These are phyloP conservation scores for Alnus glutinosa DNA, from an alignment of 306 rosid genomes.

Conservation along the genomic window DNA sequence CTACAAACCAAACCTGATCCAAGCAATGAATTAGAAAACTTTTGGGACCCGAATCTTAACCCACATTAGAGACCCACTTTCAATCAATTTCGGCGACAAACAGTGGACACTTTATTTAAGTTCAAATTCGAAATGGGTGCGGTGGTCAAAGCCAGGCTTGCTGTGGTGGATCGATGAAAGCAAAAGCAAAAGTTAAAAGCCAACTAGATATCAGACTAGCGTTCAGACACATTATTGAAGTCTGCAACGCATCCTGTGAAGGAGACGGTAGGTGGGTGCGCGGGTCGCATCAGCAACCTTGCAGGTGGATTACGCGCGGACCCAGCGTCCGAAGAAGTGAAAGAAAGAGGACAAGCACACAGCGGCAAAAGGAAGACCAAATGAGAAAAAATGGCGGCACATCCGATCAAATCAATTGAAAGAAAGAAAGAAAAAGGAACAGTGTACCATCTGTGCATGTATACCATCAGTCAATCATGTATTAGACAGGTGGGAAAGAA, in stretches of 20 bases:
- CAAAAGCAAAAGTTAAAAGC: constrained; percentile 77
- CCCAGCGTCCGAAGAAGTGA: constrained; percentile 15
- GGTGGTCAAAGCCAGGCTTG: constrained; percentile 71
- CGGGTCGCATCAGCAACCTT: constrained; percentile 36
- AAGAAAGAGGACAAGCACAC: constrained; percentile 13
- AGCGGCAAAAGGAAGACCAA: constrained; percentile 36
- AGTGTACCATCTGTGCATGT: constrained; percentile 33
- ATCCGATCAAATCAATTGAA: constrained; percentile 68
- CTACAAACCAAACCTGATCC: too few species aligned
- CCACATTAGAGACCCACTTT: constrained; percentile 33
- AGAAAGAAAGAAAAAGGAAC: constrained; percentile 19
- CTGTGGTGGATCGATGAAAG: constrained; percentile 44
- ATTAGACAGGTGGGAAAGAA: constrained; percentile 32
- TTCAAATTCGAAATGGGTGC: constrained; percentile 31
- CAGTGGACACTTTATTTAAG: constrained; percentile 29
- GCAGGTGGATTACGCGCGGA: constrained; percentile 29
- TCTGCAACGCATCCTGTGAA: constrained; percentile 23
- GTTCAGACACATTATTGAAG: constrained; percentile 30
- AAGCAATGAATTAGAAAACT: too few species aligned
- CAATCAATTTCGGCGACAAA: constrained; percentile 36
- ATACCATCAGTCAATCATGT: constrained; percentile 72
- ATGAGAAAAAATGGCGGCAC: constrained; percentile 90
- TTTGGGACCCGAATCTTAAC: constrained; percentile 32
- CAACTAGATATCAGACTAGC: constrained; percentile 20
- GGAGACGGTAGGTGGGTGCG: constrained; percentile 11